phyloP scores from a whole-genome alignment of 208 protist species.

The Spironucleus salmonicida region DNA sequence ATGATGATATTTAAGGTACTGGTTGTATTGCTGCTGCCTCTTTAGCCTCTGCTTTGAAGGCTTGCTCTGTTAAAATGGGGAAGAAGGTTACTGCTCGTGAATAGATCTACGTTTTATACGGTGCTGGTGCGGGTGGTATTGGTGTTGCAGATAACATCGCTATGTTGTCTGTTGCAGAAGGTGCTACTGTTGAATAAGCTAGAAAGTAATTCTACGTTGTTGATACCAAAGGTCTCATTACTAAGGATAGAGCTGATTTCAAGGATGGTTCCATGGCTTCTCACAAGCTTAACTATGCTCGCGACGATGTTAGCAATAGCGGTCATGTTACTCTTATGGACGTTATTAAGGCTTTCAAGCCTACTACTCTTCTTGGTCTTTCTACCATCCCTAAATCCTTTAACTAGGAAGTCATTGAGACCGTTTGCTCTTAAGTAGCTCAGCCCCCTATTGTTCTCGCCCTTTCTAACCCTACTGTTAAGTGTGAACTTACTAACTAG shows the following conservation, averaged over 20 bases:
- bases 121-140: conserved; percentile 41
- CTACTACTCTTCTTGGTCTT: conserved; percentile 42
- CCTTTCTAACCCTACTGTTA: conserved; percentile 49
- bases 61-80: not conserved
- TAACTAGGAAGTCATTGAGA: conserved; percentile 41
- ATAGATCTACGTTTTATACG: conserved; percentile 36
- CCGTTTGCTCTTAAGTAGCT: not conserved
- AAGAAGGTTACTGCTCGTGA: conserved; percentile 10
- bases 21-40: conserved; percentile 35
- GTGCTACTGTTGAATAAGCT: conserved; percentile 32
- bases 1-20: conserved; percentile 54
- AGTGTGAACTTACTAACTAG: conserved; percentile 40
- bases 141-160: conserved; percentile 40
- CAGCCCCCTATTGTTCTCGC: conserved; percentile 41
- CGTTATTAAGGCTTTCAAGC: conserved; percentile 39
- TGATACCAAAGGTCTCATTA: conserved; percentile 40
- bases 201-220: conserved; percentile 38
- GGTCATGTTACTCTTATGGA: conserved; percentile 25
- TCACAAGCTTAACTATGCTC: conserved; percentile 33
- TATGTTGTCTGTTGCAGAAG: conserved; percentile 8
- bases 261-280: not conserved
- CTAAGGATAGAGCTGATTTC: not conserved
- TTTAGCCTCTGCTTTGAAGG: conserved; percentile 7
- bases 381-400: conserved; percentile 38
- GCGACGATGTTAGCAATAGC: not conserved